Percentiles rank a stretch among this genome's conserved stretches.
Evolutionary conservation across 192 early-diverging fungal genomes (phyloP).

Genomic region (Entophlyctis luteolus): DNA sequence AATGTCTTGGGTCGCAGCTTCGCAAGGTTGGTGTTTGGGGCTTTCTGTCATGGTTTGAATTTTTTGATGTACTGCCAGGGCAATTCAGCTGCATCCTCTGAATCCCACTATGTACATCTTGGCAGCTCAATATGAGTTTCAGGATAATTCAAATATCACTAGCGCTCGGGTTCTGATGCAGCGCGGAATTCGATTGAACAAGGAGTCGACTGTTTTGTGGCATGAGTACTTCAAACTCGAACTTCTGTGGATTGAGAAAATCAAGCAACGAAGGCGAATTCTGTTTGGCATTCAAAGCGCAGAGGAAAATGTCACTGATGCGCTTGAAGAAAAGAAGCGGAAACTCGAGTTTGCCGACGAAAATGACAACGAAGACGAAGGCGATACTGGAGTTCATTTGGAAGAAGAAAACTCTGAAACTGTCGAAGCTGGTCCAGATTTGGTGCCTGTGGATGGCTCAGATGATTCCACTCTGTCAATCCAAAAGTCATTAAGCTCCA

Average conservation of each 20-base stretch:
- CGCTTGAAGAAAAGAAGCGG: conserved; percentile 25
- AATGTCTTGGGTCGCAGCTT: conserved; percentile 70
- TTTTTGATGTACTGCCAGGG: conserved; percentile 38
- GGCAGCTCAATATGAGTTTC: conserved; percentile 86
- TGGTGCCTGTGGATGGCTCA: conserved; percentile 34
- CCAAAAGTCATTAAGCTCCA: conserved; percentile 43
- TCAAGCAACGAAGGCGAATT: conserved; percentile 73
- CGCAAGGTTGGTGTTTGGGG: conserved; percentile 46
- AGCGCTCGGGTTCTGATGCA: conserved; percentile 82
- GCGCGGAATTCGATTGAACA: conserved; percentile 79
- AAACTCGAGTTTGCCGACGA: conserved; percentile 33
- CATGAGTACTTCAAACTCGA: conserved; percentile 92
- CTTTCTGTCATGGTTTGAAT: background rate
- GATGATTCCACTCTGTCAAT: conserved; percentile 34
- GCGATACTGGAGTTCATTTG: conserved; percentile 15
- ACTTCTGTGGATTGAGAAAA: conserved; percentile 80
- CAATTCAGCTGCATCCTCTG: conserved; percentile 80
- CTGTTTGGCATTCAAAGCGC: conserved; percentile 55
- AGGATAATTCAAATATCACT: conserved; percentile 73
- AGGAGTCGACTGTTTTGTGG: conserved; percentile 71
- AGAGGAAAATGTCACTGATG: conserved; percentile 29
- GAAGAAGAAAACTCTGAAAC: background rate
- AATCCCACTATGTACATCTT: conserved; percentile 84
- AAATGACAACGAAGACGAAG: conserved; percentile 23
- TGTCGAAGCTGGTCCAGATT: conserved; percentile 42